phyloP scores from a whole-genome alignment of 805 yeast species.

The Saccharomycopsis babjevae region DNA sequence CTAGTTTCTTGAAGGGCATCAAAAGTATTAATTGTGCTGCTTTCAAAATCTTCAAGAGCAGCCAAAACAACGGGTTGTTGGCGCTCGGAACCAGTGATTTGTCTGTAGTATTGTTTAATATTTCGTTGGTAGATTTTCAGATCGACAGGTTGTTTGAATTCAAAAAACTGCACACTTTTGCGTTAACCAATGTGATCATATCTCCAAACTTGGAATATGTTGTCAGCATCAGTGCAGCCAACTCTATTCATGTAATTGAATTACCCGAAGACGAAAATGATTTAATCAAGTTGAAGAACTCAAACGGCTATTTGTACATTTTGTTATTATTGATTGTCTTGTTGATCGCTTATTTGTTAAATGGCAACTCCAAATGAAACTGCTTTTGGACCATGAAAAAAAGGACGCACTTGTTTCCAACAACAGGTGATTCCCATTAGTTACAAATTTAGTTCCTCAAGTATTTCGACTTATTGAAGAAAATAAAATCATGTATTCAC shows the following conservation, averaged over 20 bases:
- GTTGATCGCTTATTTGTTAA: not conserved
- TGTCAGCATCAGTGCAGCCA: constrained; percentile 72
- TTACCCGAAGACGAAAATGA: constrained; percentile 37
- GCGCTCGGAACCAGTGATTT: constrained; percentile 16
- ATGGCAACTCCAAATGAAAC: not conserved
- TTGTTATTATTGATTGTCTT: not conserved
- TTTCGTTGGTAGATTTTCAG: constrained; percentile 30
- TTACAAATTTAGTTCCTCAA: not conserved
- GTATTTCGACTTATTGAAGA: no score
- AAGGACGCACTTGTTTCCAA: no score
- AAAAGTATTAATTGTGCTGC: constrained; percentile 14
- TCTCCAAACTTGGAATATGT: constrained; percentile 55
- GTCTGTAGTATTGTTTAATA: constrained; percentile 5
- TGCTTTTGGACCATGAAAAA: no score
- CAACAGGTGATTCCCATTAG: no score
- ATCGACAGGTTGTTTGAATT: constrained; percentile 34
- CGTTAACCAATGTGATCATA: constrained; percentile 56
- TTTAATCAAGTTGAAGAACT: constrained; percentile 1
- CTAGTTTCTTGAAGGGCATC: constrained; percentile 5
- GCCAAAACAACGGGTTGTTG: constrained; percentile 3
- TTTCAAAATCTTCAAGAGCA: not conserved
- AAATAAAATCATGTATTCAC: no score
- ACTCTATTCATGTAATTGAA: constrained; percentile 52
- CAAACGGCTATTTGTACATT: not conserved
- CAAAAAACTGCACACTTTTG: constrained; percentile 58